Conservation (phyloP, 306 rosid genomes). For the Dalbergia oliveri region DNA sequence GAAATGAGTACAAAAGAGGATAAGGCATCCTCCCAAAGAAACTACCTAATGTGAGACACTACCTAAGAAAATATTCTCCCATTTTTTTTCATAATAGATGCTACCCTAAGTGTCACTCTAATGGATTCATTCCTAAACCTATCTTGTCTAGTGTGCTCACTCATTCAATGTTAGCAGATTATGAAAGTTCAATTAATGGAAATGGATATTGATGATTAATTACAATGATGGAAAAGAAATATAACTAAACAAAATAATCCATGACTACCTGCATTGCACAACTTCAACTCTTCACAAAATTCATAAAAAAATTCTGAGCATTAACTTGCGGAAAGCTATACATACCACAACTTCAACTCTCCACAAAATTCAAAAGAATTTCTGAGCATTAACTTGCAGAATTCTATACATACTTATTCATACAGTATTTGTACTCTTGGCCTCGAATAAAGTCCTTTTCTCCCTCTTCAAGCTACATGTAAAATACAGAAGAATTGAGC, state of each 20-base stretch:
- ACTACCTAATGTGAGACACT: too few species aligned
- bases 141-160: too few species aligned
- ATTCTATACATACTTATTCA: conserved; percentile 75
- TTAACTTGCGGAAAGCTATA: conserved; percentile 29
- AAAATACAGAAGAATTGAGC: conserved; percentile 29
- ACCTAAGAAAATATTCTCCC: too few species aligned
- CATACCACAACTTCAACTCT: conserved; percentile 55
- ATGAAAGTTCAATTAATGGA: neutral
- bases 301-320: conserved; percentile 27
- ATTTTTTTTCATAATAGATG: too few species aligned
- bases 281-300: conserved; percentile 14
- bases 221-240: conserved; percentile 8
- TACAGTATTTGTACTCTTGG: conserved; percentile 88
- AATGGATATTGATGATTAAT: conserved; percentile 7
- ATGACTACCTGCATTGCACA: neutral
- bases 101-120: too few species aligned
- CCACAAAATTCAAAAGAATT: neutral
- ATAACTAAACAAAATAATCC: neutral
- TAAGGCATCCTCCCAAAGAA: too few species aligned
- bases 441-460: conserved; percentile 84
- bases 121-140: too few species aligned
- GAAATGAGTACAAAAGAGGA: too few species aligned
- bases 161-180: neutral
- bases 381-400: conserved; percentile 36
- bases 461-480: conserved; percentile 92